phyloP scores from a whole-genome alignment of 257 asterid species.

The Haberlea rhodopensis region DNA sequence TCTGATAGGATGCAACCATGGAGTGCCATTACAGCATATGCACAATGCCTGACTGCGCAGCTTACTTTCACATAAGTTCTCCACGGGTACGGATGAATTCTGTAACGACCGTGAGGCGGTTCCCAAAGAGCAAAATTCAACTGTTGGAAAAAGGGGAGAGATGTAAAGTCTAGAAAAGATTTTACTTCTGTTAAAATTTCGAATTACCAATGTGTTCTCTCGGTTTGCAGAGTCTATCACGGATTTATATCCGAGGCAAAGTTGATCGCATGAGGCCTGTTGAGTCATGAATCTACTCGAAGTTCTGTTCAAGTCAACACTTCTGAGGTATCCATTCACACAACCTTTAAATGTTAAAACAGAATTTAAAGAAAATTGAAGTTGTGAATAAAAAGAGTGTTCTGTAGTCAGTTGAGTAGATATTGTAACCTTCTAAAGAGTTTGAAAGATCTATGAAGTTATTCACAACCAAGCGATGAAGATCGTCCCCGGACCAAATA shows the following conservation, averaged over 20 bases:
- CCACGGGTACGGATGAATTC: slow-evolving; percentile 55
- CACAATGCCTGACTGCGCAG: slow-evolving; percentile 66
- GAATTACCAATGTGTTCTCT: slow-evolving; percentile 58
- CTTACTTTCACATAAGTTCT: slow-evolving; percentile 55
- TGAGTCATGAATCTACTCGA: slow-evolving; percentile 45
- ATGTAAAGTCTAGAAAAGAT: not conserved
- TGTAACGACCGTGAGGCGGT: slow-evolving; percentile 77
- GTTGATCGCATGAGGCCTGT: slow-evolving; percentile 54
- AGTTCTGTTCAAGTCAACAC: slow-evolving; percentile 46
- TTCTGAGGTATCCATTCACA: slow-evolving; percentile 56
- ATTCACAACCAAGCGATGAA: slow-evolving; percentile 63
- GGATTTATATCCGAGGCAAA: slow-evolving; percentile 59
- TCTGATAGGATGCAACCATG: slow-evolving; percentile 86
- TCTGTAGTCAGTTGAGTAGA: not conserved
- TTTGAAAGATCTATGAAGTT: slow-evolving; percentile 62
- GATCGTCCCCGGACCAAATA: slow-evolving; percentile 89
- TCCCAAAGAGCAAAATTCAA: slow-evolving; percentile 75
- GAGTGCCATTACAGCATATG: slow-evolving; percentile 79
- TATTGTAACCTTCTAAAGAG: slow-evolving; percentile 67
- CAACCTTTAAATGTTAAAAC: slow-evolving; percentile 41
- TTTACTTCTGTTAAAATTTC: not conserved
- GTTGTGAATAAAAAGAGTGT: not conserved
- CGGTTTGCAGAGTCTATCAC: slow-evolving; percentile 65
- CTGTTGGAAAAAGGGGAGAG: slow-evolving; percentile 27
- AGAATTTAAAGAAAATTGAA: not conserved